Percentiles rank a stretch among this genome's conserved stretches.
phyloP scores from a whole-genome alignment of 2,329 filamentous ascomycete species.

The Myriosclerotinia curreyana region DNA sequence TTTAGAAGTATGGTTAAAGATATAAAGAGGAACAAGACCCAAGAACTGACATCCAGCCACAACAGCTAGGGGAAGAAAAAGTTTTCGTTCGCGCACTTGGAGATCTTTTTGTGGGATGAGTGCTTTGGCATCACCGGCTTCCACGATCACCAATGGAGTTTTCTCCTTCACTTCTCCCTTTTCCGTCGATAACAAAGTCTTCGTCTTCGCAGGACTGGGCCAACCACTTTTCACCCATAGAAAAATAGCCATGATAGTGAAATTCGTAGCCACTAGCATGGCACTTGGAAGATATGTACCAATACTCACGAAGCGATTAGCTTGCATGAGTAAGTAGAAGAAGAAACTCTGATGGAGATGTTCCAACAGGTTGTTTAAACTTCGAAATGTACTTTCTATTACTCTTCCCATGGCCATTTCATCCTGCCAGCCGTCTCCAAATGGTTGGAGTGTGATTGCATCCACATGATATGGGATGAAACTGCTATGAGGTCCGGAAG shows the following conservation, averaged over 20 bases:
- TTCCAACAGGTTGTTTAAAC: constrained; percentile 93
- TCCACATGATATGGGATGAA: constrained; percentile 99
- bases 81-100: constrained; percentile 46
- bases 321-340: constrained; percentile 93
- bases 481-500: constrained; percentile 85
- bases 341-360: constrained; percentile 99
- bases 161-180: constrained; percentile 38
- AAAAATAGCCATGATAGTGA: constrained; percentile 90
- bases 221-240: constrained; percentile 88
- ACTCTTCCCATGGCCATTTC: constrained; percentile 93
- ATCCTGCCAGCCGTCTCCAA: constrained; percentile 91
- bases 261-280: constrained; percentile 94
- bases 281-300: constrained; percentile 95
- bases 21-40: constrained; percentile 75
- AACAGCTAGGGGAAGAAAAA: constrained; percentile 70
- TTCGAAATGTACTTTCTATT: constrained; percentile 86
- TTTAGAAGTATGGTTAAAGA: constrained; percentile 74
- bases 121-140: constrained; percentile 30
- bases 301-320: constrained; percentile 93
- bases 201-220: constrained; percentile 20
- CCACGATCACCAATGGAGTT: constrained; percentile 31
- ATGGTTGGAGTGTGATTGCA: constrained; percentile 86
- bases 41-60: constrained; percentile 72
- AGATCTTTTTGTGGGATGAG: constrained; percentile 30
- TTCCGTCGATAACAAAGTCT: constrained; percentile 21